Conservation (phyloP, 2,329 filamentous ascomycete genomes). For the Juglanconis oblonga region DNA sequence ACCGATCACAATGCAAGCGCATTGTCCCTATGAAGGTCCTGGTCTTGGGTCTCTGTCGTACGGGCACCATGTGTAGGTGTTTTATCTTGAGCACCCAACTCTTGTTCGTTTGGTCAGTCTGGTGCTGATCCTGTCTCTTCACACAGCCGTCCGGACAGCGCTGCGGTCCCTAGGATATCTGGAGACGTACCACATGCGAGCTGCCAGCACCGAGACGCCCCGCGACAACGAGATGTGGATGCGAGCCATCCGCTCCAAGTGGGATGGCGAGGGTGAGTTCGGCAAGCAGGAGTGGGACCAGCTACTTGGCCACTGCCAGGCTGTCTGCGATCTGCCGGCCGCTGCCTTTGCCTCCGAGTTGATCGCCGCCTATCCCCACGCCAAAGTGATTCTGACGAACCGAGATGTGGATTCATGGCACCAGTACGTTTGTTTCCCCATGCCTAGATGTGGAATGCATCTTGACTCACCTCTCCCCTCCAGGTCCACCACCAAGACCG, state of each 20-base stretch:
- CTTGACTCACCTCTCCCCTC: background rate
- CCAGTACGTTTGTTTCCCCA: constrained; percentile 25
- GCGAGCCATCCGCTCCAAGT: constrained; percentile 25
- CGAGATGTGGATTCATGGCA: constrained; percentile 41
- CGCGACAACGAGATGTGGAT: constrained; percentile 23
- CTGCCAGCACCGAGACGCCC: constrained; percentile 17
- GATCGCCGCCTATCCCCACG: constrained; percentile 44
- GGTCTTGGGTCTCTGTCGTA: constrained; percentile 63
- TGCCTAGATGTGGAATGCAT: too few species aligned
- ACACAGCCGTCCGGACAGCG: constrained; percentile 12
- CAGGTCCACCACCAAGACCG: constrained; percentile 18
- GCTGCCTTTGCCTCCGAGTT: constrained; percentile 39
- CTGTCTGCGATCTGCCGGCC: constrained; percentile 18
- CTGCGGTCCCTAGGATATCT: constrained; percentile 16
- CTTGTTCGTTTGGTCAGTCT: background rate
- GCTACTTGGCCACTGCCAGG: constrained; percentile 41
- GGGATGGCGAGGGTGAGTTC: constrained; percentile 24
- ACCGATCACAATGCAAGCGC: constrained; percentile 62
- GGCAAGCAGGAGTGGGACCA: constrained; percentile 42
- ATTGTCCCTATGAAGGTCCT: constrained; percentile 71
- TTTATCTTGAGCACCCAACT: background rate
- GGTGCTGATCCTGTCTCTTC: background rate
- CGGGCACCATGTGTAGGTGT: constrained; percentile 16
- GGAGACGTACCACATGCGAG: constrained; percentile 18
- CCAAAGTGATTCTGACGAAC: constrained; percentile 43